Evolutionary conservation across 2,329 filamentous ascomycete genomes (phyloP).

Genomic region (Cercospora sojina): DNA sequence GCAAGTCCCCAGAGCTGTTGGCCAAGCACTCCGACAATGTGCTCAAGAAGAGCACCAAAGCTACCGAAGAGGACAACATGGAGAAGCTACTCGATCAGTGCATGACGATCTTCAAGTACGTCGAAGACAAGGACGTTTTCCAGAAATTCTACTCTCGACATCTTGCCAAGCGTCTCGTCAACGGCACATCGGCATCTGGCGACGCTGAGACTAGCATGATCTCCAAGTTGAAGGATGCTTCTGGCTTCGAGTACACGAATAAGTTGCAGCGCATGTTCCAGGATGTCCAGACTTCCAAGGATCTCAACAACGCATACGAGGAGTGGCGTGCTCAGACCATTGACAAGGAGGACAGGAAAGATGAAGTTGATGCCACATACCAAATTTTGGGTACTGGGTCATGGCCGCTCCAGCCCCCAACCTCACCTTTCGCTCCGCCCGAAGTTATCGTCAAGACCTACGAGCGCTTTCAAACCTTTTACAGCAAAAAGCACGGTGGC

Average conservation of each 20-base stretch:
- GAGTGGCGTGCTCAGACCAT: constrained; percentile 70
- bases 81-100: constrained; percentile 87
- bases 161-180: constrained; percentile 89
- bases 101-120: constrained; percentile 99
- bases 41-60: constrained; percentile 87
- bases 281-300: constrained; percentile 98
- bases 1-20: constrained; percentile 88
- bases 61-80: constrained; percentile 89
- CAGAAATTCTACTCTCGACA: constrained; percentile 99
- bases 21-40: constrained; percentile 94
- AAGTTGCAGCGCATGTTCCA: constrained; percentile 99
- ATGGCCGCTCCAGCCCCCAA: constrained; percentile 88
- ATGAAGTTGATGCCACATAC: constrained; percentile 79
- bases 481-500: constrained; percentile 94
- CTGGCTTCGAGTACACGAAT: constrained; percentile 98
- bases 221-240: constrained; percentile 96
- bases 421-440: constrained; percentile 84
- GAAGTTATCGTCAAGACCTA: constrained; percentile 81
- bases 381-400: constrained; percentile 94
- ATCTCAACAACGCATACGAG: constrained; percentile 86
- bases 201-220: constrained; percentile 99
- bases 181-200: constrained; percentile 91
- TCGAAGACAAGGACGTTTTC: constrained; percentile 99
- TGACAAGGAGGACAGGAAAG: constrained; percentile 64
- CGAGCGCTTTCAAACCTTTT: constrained; percentile 86